A percentile compares a stretch with the other conserved stretches of the same genome.
Conservation (phyloP, 2,329 filamentous ascomycete genomes). For the Neonectria faginata region DNA sequence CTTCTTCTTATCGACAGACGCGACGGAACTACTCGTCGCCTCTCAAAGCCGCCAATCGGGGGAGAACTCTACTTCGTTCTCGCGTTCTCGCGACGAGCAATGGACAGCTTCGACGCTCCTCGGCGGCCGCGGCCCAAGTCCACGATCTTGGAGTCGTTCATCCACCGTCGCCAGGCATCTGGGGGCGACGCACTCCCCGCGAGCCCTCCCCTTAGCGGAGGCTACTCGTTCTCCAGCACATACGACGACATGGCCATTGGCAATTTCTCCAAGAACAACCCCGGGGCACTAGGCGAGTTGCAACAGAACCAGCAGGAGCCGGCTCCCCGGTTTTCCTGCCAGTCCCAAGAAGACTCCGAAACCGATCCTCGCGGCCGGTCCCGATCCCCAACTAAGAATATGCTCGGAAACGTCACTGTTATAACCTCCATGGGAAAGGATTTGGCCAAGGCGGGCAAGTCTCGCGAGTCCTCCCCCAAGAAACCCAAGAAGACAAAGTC, state of each 20-base stretch:
- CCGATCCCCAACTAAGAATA: conserved; percentile 60
- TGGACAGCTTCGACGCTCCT: conserved; percentile 36
- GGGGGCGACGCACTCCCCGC: conserved; percentile 53
- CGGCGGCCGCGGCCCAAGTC: conserved; percentile 60
- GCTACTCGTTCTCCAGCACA: conserved; percentile 41
- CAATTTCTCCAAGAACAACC: conserved; percentile 52
- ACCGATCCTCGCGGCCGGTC: conserved; percentile 52
- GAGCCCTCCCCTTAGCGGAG: conserved; percentile 40
- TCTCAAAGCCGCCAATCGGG: conserved; percentile 26
- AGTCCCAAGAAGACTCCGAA: conserved; percentile 49
- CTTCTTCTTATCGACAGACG: conserved; percentile 19
- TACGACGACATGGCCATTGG: conserved; percentile 48
- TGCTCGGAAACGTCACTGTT: conserved; percentile 55
- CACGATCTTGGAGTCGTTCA: conserved; percentile 62
- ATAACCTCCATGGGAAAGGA: conserved; percentile 57
- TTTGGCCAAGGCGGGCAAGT: conserved; percentile 53
- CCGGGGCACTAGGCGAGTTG: conserved; percentile 66
- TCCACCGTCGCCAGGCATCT: conserved; percentile 62
- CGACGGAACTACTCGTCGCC: not conserved
- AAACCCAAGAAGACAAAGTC: conserved; percentile 86
- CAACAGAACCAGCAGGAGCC: conserved; percentile 65
- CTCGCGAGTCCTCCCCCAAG: conserved; percentile 62
- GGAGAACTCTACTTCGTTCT: conserved; percentile 16
- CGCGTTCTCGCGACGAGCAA: conserved; percentile 1
- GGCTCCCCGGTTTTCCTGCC: conserved; percentile 54